A percentile compares a stretch with the other conserved stretches of the same genome.
phyloP scores from a whole-genome alignment of 202 grass and related monocot species.

The Schoenoplectus tabernaemontani region DNA sequence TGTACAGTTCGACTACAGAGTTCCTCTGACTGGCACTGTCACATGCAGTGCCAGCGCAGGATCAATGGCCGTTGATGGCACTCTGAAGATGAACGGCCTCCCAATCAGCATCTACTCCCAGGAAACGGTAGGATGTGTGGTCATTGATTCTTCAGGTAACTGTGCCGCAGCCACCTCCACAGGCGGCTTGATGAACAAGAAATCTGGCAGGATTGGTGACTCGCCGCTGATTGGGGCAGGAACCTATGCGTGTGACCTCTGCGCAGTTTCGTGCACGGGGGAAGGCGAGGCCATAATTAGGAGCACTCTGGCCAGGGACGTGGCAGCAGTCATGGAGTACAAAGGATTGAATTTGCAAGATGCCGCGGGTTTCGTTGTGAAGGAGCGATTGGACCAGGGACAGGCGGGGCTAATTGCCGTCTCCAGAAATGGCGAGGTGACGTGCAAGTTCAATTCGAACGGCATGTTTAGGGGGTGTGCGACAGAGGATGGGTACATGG shows the following conservation, averaged over 20 bases:
- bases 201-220: conserved; percentile 75
- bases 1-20: conserved; percentile 72
- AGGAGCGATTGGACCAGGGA: conserved; percentile 57
- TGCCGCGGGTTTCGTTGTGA: conserved; percentile 63
- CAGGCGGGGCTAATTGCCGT: conserved; percentile 80
- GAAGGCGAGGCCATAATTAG: conserved; percentile 96
- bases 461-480: conserved; percentile 87
- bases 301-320: conserved; percentile 69
- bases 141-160: conserved; percentile 41
- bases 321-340: conserved; percentile 93
- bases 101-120: conserved; percentile 94
- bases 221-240: conserved; percentile 77
- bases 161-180: conserved; percentile 73
- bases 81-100: conserved; percentile 75
- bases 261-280: conserved; percentile 81
- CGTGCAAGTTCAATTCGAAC: conserved; percentile 61
- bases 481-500: conserved; percentile 76
- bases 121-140: conserved; percentile 83
- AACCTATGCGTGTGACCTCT: conserved; percentile 62
- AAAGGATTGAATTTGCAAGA: conserved; percentile 58
- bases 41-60: conserved; percentile 35
- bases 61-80: background rate
- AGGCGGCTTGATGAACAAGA: conserved; percentile 94
- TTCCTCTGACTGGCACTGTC: conserved; percentile 34
- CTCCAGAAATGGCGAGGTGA: conserved; percentile 55